A percentile compares a stretch with the other conserved stretches of the same genome.
These are phyloP conservation scores for Chaetomium tenue DNA, from an alignment of 495 filamentous ascomycete species.

Conservation along the genomic window DNA sequence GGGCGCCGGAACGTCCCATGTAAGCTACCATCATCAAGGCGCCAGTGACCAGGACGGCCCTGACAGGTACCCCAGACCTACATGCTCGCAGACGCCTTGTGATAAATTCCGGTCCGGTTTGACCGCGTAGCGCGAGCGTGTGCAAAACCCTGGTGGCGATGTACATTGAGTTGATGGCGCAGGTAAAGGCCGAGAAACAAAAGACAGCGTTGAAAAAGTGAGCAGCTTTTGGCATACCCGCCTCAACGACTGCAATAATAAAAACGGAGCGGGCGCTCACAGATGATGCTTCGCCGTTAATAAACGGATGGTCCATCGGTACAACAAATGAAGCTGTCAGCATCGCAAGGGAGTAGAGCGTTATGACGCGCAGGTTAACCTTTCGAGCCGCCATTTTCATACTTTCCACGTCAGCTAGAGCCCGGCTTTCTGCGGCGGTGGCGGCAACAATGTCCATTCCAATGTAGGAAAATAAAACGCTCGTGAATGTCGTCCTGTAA, in stretches of 20 bases:
- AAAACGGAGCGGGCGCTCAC: conserved; percentile 44
- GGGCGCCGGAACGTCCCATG: conserved; percentile 42
- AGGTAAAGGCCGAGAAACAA: conserved; percentile 49
- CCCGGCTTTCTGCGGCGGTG: conserved; percentile 49
- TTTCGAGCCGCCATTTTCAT: conserved; percentile 54
- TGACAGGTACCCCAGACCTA: conserved; percentile 50
- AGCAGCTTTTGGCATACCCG: conserved; percentile 41
- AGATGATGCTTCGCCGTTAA: conserved; percentile 44
- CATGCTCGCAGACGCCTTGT: conserved; percentile 35
- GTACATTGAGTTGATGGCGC: conserved; percentile 49
- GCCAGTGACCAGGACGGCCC: conserved; percentile 49
- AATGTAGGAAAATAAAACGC: conserved; percentile 48
- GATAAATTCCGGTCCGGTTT: conserved; percentile 43
- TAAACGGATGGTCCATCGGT: conserved; percentile 45
- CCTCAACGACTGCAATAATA: conserved; percentile 48
- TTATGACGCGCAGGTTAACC: conserved; percentile 46
- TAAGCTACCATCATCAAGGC: conserved; percentile 48
- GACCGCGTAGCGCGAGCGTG: conserved; percentile 44
- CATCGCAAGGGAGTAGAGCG: conserved; percentile 45
- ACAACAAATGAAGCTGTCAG: conserved; percentile 47
- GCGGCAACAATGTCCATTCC: conserved; percentile 52
- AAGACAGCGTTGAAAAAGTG: conserved; percentile 52
- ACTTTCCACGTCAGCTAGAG: conserved; percentile 46
- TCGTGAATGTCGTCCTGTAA: conserved; percentile 44
- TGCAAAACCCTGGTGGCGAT: conserved; percentile 48